Evolutionary conservation across 1,284 basidiomycete species (phyloP).

Genomic region (Cryptococcus maquisensis): DNA sequence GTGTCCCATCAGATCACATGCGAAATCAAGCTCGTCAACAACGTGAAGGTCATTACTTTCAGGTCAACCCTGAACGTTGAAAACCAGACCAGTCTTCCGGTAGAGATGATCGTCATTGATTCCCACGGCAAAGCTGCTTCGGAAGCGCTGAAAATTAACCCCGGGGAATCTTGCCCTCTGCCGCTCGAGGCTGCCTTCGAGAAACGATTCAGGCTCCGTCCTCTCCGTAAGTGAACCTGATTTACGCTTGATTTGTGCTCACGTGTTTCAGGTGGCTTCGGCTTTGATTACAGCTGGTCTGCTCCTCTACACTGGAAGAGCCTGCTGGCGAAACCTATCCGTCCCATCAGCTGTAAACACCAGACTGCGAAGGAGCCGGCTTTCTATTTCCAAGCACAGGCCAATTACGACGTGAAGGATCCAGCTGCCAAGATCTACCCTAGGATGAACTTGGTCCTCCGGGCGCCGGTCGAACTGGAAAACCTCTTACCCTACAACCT

Average conservation of each 20-base stretch:
- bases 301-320: conserved; percentile 87
- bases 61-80: conserved; percentile 90
- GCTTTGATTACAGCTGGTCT: conserved; percentile 72
- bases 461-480: conserved; percentile 95
- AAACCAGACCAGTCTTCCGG: conserved; percentile 86
- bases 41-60: conserved; percentile 92
- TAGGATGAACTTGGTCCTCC: conserved; percentile 75
- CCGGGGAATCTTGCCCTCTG: conserved; percentile 83
- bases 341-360: conserved; percentile 83
- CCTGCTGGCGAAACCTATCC: conserved; percentile 68
- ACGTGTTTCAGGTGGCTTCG: conserved; percentile 61
- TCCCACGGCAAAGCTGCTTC: conserved; percentile 75
- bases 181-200: conserved; percentile 88
- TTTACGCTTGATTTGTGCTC: conserved; percentile 5
- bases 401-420: conserved; percentile 71
- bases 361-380: conserved; percentile 76
- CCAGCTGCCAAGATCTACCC: conserved; percentile 70
- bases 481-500: conserved; percentile 94
- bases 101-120: conserved; percentile 89
- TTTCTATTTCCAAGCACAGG: conserved; percentile 93
- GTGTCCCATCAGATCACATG: conserved; percentile 80
- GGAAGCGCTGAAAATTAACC: conserved; percentile 77
- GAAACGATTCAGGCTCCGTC: conserved; percentile 79
- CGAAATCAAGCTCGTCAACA: conserved; percentile 86
- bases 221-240: conserved; percentile 67